phyloP scores from a whole-genome alignment of 2,329 filamentous ascomycete species.

The Aspergillus intermedius region DNA sequence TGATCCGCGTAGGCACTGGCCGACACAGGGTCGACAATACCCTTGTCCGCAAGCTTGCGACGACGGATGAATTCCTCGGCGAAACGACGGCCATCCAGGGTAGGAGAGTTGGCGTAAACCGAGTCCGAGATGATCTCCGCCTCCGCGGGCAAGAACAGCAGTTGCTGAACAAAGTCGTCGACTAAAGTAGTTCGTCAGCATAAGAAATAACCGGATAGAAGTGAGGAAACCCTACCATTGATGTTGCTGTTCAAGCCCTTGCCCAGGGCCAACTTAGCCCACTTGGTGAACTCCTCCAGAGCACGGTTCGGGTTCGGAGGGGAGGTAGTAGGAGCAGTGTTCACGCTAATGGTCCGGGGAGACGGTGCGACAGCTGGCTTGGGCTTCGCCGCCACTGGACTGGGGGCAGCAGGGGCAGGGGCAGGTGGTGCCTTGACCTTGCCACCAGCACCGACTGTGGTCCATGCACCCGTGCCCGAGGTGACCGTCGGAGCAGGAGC shows the following conservation, averaged over 20 bases:
- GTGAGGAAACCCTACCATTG: conserved; percentile 48
- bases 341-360: conserved; percentile 40
- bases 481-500: conserved; percentile 36
- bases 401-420: conserved; percentile 34
- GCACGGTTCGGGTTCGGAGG: conserved; percentile 53
- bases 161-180: conserved; percentile 70
- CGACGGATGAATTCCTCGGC: conserved; percentile 90
- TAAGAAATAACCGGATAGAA: not conserved
- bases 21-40: conserved; percentile 63
- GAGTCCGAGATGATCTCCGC: conserved; percentile 79
- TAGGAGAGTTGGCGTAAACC: conserved; percentile 78
- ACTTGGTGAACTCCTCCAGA: conserved; percentile 89
- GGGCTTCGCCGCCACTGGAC: conserved; percentile 37
- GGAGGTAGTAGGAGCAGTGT: conserved; percentile 28
- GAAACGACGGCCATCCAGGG: conserved; percentile 88
- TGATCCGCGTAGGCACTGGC: conserved; percentile 47
- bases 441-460: conserved; percentile 87
- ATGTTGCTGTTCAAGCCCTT: conserved; percentile 65
- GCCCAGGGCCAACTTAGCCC: conserved; percentile 72
- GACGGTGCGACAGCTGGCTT: conserved; percentile 40
- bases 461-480: conserved; percentile 62
- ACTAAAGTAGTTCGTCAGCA: conserved; percentile 49
- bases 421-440: conserved; percentile 70
- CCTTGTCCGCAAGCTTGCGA: conserved; percentile 88
- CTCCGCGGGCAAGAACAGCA: conserved; percentile 71